These are phyloP conservation scores for Lentinula lateritia DNA, from an alignment of 768 basidiomycete genomes.

Conservation along the genomic window DNA sequence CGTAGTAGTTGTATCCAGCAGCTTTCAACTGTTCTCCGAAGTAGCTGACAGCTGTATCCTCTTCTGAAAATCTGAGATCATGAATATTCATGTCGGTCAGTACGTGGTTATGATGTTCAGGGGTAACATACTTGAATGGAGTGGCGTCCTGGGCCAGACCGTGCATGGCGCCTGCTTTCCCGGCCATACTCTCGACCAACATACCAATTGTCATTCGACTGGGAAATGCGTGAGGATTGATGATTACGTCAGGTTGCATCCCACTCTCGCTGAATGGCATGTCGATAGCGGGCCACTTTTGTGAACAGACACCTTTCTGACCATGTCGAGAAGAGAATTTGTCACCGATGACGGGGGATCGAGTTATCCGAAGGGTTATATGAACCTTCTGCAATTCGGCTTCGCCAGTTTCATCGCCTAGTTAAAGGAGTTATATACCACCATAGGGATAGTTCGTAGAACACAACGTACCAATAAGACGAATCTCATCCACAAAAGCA, in stretches of 20 bases:
- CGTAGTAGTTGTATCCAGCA: constrained; percentile 97
- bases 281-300: constrained; percentile 96
- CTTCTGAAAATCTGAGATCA: constrained; percentile 78
- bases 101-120: constrained; percentile 11
- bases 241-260: constrained; percentile 98
- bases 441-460: background rate
- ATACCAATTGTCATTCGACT: constrained; percentile 99
- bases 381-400: constrained; percentile 89
- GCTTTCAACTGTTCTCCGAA: constrained; percentile 93
- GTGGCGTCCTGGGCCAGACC: constrained; percentile 98
- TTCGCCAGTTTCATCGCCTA: constrained; percentile 85
- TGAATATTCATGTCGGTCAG: background rate
- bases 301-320: constrained; percentile 99
- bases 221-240: constrained; percentile 99
- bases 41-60: constrained; percentile 96
- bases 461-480: constrained; percentile 66
- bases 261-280: constrained; percentile 99
- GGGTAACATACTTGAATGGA: constrained; percentile 74
- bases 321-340: constrained; percentile 99
- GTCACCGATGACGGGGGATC: constrained; percentile 96
- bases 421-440: background rate
- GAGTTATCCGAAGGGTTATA: constrained; percentile 87
- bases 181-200: constrained; percentile 99
- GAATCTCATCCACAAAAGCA: constrained; percentile 86
- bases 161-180: constrained; percentile 99